Evolutionary conservation across 805 yeast species (phyloP), one percentile per base, ranked within the genome.

Genomic region (Aciculoconidium aculeatum): DNA sequence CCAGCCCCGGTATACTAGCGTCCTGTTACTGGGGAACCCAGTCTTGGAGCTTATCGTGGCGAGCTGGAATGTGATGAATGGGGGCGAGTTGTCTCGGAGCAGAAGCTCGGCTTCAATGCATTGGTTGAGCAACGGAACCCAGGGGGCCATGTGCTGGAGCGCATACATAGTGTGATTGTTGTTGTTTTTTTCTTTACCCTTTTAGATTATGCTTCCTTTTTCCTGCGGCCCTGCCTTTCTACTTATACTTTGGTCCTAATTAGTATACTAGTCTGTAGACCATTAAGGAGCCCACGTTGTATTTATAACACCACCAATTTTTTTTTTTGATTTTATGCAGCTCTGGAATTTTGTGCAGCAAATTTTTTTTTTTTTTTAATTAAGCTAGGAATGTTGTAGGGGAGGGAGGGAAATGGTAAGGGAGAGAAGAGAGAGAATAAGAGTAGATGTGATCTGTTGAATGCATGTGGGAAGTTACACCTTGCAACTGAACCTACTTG

Each of bases 1-100:
- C 53, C 82, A 85, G 6, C 87, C 92, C 27, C 94, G 66, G 41
- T 64, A 73, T 4, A 83, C 74, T 36, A 84, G 72, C 0, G 92
- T 79, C 41, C 94, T 59, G 27, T 75, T 79, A 30, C 65, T 67
- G 3, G 95, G 94, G 27, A 46, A 58, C 11, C 73, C 70, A 8
- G 53, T 41, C 24, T 23, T 21, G 7, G 42, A 21, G 42, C 74
- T 82, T 19, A 81, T 72, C 4, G 88, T 82, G 27, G 85, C 76
- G 31, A 83, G 69, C 39, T 80, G 77, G 42, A 83, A 79, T 4
- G 78, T 54, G 11, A 72, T 63, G 37, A 81, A 79, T 2, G 75
- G 76, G 11, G 56, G 56, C 9, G 34, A 36, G 29, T 46, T 35
- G 15, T 47, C 46, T 18, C 32, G 42, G 20, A 49, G 47, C 3